A percentile compares a stretch with the other conserved stretches of the same genome.
phyloP scores from a whole-genome alignment of 202 grass and related monocot genomes.

The Zizania palustris region DNA sequence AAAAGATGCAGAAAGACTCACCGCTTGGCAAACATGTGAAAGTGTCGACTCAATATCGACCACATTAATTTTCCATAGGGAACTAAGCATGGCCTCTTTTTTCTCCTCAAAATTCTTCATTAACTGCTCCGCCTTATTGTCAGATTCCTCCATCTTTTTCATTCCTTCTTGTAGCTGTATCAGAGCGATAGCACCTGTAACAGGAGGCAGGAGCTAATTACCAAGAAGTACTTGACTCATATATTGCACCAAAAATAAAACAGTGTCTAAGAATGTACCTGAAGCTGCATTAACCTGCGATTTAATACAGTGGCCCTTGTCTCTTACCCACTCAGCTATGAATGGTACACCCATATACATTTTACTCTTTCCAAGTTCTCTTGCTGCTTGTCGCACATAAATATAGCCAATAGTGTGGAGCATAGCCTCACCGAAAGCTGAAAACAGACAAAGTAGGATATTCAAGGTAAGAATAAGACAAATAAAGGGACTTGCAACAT shows the following conservation, averaged over 20 bases:
- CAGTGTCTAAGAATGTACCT: conserved; percentile 56
- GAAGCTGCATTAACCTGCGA: conserved; percentile 96
- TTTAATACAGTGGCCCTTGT: conserved; percentile 92
- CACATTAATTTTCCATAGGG: conserved; percentile 98
- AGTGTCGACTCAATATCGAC: conserved; percentile 93
- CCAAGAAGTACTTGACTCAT: neutral
- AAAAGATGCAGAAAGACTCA: conserved; percentile 33
- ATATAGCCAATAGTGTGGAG: conserved; percentile 96
- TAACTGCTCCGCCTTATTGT: conserved; percentile 63
- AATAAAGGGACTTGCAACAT: neutral
- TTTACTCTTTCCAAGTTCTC: conserved; percentile 78
- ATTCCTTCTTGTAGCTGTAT: conserved; percentile 93
- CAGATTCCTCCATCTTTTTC: conserved; percentile 68
- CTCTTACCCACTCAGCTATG: conserved; percentile 96
- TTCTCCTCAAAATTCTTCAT: conserved; percentile 75
- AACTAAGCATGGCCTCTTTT: conserved; percentile 85
- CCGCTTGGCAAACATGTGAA: conserved; percentile 78
- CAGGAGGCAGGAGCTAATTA: conserved; percentile 28
- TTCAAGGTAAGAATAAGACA: neutral
- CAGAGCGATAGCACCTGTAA: conserved; percentile 78
- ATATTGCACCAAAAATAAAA: conserved; percentile 19
- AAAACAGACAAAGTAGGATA: conserved; percentile 38
- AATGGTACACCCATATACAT: conserved; percentile 84
- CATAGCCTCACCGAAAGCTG: conserved; percentile 98
- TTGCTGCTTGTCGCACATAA: conserved; percentile 80